Evolutionary conservation across 192 early-diverging fungal species (phyloP).

Genomic region (Coemansia erecta): DNA sequence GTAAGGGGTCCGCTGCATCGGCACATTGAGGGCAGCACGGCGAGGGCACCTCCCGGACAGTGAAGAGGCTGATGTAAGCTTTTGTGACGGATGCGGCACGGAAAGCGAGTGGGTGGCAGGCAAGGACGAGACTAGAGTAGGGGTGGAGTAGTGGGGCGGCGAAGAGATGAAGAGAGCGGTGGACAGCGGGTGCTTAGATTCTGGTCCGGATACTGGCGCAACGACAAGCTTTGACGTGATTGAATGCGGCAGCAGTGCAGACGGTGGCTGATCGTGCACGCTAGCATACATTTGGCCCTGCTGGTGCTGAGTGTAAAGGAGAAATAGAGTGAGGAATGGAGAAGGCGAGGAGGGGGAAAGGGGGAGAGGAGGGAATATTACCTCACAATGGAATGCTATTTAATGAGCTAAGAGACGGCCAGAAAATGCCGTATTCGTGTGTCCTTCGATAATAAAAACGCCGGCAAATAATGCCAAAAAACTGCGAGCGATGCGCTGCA

Average conservation of each 20-base stretch:
- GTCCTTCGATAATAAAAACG: constrained; percentile 4
- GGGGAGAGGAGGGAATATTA: constrained; percentile 15
- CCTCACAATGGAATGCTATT: constrained; percentile 33
- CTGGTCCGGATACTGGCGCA: constrained; percentile 29
- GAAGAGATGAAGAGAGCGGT: constrained; percentile 27
- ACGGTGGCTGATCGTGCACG: constrained; percentile 49
- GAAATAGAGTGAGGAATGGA: constrained; percentile 7
- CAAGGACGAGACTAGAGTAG: constrained; percentile 17
- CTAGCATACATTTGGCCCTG: constrained; percentile 45
- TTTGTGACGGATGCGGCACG: constrained; percentile 20
- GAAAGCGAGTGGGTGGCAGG: constrained; percentile 24
- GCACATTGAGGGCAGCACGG: constrained; percentile 38
- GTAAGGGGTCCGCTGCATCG: constrained; percentile 50
- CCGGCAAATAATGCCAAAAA: constrained; percentile 7
- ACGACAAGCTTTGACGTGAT: constrained; percentile 28
- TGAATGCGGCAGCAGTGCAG: constrained; percentile 47
- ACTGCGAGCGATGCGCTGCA: constrained; percentile 2
- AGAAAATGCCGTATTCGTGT: not conserved
- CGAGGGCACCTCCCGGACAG: constrained; percentile 31
- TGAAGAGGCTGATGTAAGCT: constrained; percentile 20
- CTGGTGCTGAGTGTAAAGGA: constrained; percentile 7
- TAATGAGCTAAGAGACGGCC: constrained; percentile 6
- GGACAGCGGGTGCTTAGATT: constrained; percentile 29
- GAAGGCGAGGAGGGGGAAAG: constrained; percentile 5
- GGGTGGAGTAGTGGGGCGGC: constrained; percentile 16